Evolutionary conservation across 176 grass and related monocot species (phyloP), one percentile per base, ranked within the genome.

Genomic region (Coix lacrymajobi): DNA sequence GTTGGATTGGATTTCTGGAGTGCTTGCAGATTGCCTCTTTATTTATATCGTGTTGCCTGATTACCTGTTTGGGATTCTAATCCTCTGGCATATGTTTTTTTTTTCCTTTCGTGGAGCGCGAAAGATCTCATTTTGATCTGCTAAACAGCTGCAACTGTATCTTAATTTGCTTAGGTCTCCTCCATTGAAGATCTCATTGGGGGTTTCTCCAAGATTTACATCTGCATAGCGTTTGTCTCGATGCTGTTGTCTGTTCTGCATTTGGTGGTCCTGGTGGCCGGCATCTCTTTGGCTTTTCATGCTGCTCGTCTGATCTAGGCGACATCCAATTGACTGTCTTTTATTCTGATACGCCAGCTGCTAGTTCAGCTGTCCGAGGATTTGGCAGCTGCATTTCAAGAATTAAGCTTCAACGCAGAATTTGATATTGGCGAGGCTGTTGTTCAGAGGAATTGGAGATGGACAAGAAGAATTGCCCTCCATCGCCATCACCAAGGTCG

Each of bases 401-500:
- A 40, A 66, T 82, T 73, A 75, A 54, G 73, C 24, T 67, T 77
- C 37, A 72, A 31, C 58, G 25, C 79, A 80, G 62, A 79, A 79
- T 63, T 79, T 26, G 67, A 19, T 49, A 16, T 71, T 69, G 22
- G 39, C 20, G 8, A 51, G 39, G 34, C 68, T 75, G 38, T 28
- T 83, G 68, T 49, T 87, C 61, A 69, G 80, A 49, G 67, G 51
- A 68, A 70, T 30, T 79, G 69, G 51, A 62, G 39, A 90, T 90
- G 83, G 93, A 96, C 76, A 90, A 78, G 86, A 65, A 86, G 85
- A 87, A 77, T 69, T 82, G 69, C 54, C 81, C 87, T 32, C 87
- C 88, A 17, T 96, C 89, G 1, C 97, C 93, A 11, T 99, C 96
- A 33, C 97, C 97, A 4, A 99, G 87, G 85, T 93, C 91, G 3